These are phyloP conservation scores for Guyanaporus albipodus DNA, from an alignment of 768 basidiomycete genomes.

Conservation along the genomic window DNA sequence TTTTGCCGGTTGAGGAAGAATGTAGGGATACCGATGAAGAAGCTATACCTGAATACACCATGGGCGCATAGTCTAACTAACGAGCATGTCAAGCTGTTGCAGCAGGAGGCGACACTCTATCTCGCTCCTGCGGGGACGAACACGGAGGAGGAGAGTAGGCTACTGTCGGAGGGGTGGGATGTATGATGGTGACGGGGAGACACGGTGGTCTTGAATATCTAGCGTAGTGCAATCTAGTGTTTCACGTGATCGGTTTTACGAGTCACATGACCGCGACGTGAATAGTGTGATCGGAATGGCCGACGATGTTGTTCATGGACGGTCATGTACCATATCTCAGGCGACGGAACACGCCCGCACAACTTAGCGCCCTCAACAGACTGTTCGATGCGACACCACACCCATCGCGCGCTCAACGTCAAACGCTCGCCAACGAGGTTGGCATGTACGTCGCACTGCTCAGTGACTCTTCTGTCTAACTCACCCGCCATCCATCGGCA, in stretches of 20 bases:
- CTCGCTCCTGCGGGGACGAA: constrained; percentile 34
- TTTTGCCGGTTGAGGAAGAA: constrained; percentile 37
- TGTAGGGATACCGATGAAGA: constrained; percentile 44
- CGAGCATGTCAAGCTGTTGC: constrained; percentile 23
- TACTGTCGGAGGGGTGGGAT: constrained; percentile 25
- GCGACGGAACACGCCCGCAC: constrained; percentile 31
- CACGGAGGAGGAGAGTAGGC: constrained; percentile 43
- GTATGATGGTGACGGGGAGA: constrained; percentile 4
- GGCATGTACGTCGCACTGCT: constrained; percentile 31
- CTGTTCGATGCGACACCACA: constrained; percentile 37
- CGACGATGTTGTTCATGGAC: neutral
- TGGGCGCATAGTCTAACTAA: constrained; percentile 21
- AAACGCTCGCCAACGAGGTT: constrained; percentile 35
- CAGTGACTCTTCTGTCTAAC: neutral
- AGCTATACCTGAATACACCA: constrained; percentile 43
- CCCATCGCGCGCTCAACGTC: constrained; percentile 41
- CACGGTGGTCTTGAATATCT: neutral
- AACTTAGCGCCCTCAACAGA: constrained; percentile 33
- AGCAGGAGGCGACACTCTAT: constrained; percentile 28
- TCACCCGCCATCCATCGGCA: constrained; percentile 20
- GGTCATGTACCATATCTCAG: constrained; percentile 27
- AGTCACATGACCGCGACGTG: constrained; percentile 29
- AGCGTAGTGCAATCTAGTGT: constrained; percentile 1
- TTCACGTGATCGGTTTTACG: constrained; percentile 18
- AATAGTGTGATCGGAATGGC: constrained; percentile 21